These are phyloP conservation scores for Linnemannia hyalina DNA, from an alignment of 192 early-diverging fungal species.

Conservation along the genomic window DNA sequence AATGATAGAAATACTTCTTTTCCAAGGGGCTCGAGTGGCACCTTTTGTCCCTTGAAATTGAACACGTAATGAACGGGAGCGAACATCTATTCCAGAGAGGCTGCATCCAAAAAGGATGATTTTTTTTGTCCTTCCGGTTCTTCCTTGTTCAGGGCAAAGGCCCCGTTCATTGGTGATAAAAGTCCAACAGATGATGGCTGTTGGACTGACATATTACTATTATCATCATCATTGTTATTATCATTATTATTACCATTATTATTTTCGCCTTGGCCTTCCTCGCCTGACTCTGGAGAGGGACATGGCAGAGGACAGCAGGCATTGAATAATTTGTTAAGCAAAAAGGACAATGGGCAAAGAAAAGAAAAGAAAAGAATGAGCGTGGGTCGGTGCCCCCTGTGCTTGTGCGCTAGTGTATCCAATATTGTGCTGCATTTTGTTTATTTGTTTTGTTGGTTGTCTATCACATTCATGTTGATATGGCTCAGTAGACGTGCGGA, in stretches of 20 bases:
- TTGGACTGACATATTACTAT: no score
- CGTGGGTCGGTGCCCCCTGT: background rate
- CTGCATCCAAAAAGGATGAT: no score
- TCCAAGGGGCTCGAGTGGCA: background rate
- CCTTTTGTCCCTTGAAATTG: no score
- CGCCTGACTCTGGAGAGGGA: no score
- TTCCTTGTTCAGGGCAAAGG: no score
- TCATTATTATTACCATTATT: no score
- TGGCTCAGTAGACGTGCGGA: background rate
- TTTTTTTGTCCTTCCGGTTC: no score
- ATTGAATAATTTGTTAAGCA: background rate
- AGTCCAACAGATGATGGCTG: no score
- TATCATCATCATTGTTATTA: no score
- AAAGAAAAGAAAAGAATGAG: conserved; percentile 2
- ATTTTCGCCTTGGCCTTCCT: no score
- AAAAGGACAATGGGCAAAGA: background rate
- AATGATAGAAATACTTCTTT: background rate
- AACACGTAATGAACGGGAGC: background rate
- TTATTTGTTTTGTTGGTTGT: background rate
- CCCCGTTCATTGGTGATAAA: no score
- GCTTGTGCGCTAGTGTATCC: background rate
- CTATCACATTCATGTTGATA: background rate
- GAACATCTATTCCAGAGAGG: background rate
- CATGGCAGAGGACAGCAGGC: background rate
- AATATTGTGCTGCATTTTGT: background rate